These are phyloP conservation scores for Elymus sibiricus DNA, from an alignment of 176 grass and related monocot species.

Conservation along the genomic window DNA sequence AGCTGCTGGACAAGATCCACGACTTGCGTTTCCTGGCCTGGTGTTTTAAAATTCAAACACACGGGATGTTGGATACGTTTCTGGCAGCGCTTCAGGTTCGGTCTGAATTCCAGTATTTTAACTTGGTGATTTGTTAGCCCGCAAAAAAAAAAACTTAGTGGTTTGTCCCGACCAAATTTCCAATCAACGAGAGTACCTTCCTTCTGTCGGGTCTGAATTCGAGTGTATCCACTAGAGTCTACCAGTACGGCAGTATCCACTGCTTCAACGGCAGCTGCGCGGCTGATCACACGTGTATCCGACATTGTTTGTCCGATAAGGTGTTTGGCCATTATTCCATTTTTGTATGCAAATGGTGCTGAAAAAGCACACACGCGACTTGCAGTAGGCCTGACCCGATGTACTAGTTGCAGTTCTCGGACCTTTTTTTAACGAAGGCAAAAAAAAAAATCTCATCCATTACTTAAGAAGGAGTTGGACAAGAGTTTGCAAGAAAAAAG, in stretches of 20 bases:
- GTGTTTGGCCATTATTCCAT: neutral
- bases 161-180: neutral
- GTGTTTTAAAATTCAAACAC: neutral
- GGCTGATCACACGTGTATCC: neutral
- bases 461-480: too few species aligned
- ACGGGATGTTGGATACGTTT: neutral
- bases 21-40: conserved; percentile 4
- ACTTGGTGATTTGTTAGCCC: neutral
- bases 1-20: conserved; percentile 18
- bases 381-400: neutral
- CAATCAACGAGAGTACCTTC: too few species aligned
- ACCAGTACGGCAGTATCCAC: too few species aligned
- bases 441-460: too few species aligned
- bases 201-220: too few species aligned
- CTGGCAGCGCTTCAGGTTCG: neutral
- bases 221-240: too few species aligned
- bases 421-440: too few species aligned
- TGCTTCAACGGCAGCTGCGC: neutral
- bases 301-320: neutral
- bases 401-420: too few species aligned
- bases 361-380: neutral
- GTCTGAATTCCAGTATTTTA: neutral
- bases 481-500: too few species aligned
- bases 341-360: neutral
- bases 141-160: too few species aligned